Base-by-base conservation (phyloP, 306 rosid genomes). In the Astragalus glycyphyllos region DNA sequence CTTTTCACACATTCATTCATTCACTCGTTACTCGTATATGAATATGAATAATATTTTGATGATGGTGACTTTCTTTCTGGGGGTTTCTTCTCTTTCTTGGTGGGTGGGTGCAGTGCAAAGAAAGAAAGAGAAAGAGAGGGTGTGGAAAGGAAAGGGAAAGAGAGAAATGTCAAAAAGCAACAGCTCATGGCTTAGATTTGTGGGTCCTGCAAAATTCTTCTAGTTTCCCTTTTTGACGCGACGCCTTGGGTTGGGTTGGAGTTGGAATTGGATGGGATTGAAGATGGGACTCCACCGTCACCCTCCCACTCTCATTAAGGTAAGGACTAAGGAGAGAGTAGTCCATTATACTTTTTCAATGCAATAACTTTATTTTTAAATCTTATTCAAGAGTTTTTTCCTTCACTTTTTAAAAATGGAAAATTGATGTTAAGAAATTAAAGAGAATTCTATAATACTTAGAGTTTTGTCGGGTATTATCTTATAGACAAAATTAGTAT, bases 101-200 rank as follows among this genome's bases (percentile, higher is more conserved):
- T 16, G 58, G 12, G 47, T 13, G 65, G 29, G 47, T 60, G 73
- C 42, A 37, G 8, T 9, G 46, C 3, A 34, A 11, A 47, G 68
- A 47, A 31, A 3, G 69, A 51, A 58, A 15, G 29, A 15, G 59
- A 37, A 2, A 37, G 41, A 37, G 8, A 5, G 41, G 8, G 40
- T 7, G 47, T 5, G 59, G 65, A 16, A 42, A 12, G 16, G 54
- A 70, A 11, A 3, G 3, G 32, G 9, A 67, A 79, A 62, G 78
- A 12, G 64, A 65, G 45, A 71, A 82, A 80, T 71, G 93, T 77
- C 68, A 72, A 57, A 57, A 77, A 87, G 89, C 73, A 83, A 88
- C 87, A 82, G 86, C 76, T 84, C 81, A 85, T 73, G 49, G 56
- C 75, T 45, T 85, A 85, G 97, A 92, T 92, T 88, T 86, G 86